A percentile compares a stretch with the other conserved stretches of the same genome.
These are phyloP conservation scores for Penicillium ochrochloron DNA, from an alignment of 495 filamentous ascomycete species.

Conservation along the genomic window DNA sequence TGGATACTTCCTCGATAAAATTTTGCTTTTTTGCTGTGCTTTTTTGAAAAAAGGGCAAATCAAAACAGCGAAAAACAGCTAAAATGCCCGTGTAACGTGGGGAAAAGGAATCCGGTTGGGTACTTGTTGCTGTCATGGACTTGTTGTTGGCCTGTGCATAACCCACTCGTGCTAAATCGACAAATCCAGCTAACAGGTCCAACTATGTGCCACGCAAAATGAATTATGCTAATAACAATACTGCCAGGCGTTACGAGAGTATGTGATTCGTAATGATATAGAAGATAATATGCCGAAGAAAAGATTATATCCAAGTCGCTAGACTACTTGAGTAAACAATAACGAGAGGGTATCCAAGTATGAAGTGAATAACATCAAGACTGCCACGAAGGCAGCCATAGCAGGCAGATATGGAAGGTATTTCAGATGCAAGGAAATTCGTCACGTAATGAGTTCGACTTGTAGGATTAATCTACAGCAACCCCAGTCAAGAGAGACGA, in stretches of 20 bases:
- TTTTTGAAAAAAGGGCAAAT: neutral
- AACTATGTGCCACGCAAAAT: too few species aligned
- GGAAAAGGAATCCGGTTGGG: constrained; percentile 26
- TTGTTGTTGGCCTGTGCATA: constrained; percentile 6
- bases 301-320: neutral
- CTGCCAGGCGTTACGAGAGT: too few species aligned
- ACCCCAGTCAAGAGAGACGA: neutral
- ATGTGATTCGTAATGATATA: neutral
- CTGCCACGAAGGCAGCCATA: neutral
- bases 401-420: constrained; percentile 10
- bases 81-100: constrained; percentile 21
- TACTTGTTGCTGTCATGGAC: neutral
- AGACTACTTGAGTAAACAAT: neutral
- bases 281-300: neutral
- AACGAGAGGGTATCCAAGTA: constrained; percentile 20
- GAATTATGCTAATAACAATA: too few species aligned
- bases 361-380: constrained; percentile 11
- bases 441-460: constrained; percentile 25
- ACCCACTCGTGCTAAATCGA: neutral
- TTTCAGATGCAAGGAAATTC: constrained; percentile 23
- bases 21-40: constrained; percentile 1
- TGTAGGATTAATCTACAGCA: neutral
- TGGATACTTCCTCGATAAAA: neutral
- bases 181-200: neutral
- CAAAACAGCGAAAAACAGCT: neutral